phyloP scores from a whole-genome alignment of 1,284 basidiomycete genomes.

The Irpex lacteus region DNA sequence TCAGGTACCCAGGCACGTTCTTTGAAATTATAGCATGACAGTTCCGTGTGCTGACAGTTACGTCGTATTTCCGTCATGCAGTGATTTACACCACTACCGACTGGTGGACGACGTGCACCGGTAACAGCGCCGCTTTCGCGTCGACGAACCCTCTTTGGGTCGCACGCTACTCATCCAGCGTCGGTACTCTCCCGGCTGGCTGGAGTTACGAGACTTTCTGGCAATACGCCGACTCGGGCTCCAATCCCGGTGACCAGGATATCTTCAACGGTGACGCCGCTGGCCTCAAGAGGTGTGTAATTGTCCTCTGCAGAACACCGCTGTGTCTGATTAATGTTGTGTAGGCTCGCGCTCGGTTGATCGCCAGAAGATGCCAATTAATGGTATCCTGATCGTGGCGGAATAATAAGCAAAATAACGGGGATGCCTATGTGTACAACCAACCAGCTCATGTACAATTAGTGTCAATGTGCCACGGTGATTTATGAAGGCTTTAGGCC shows the following conservation, averaged over 20 bases:
- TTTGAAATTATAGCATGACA: background rate
- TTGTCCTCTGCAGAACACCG: background rate
- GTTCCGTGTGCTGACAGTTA: background rate
- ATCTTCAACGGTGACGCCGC: conserved; percentile 46
- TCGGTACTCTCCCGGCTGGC: conserved; percentile 55
- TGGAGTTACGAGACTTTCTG: conserved; percentile 62
- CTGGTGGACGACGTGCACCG: conserved; percentile 70
- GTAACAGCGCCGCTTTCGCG: conserved; percentile 49
- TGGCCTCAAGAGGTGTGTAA: conserved; percentile 30
- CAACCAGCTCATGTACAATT: background rate
- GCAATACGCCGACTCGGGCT: conserved; percentile 55
- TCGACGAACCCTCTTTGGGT: conserved; percentile 57
- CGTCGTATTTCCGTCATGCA: conserved; percentile 37
- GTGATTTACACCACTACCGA: conserved; percentile 52
- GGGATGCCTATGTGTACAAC: background rate
- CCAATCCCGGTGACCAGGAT: conserved; percentile 56
- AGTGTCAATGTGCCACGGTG: background rate
- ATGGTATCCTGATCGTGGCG: background rate
- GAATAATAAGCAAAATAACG: background rate
- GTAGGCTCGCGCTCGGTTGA: conserved; percentile 9
- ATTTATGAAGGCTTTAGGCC: conserved; percentile 25
- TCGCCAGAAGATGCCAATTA: background rate
- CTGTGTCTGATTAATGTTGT: background rate
- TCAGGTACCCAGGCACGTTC: conserved; percentile 12
- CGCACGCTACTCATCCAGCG: conserved; percentile 46